Conservation (phyloP, 2,329 filamentous ascomycete genomes). For the Dactylellina parvicollis region DNA sequence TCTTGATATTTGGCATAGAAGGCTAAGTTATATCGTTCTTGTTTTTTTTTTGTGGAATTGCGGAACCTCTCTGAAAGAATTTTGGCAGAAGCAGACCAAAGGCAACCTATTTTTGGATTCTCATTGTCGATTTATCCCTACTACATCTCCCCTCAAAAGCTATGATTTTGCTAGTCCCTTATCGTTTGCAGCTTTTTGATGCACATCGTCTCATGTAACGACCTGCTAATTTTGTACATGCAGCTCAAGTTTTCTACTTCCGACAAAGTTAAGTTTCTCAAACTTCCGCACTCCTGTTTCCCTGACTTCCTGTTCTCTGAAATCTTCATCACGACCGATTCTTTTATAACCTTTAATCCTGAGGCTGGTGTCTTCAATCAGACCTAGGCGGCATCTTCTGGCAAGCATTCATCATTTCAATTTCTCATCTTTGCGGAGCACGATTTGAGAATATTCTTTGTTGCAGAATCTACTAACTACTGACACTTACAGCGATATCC, state of each 20-base stretch:
- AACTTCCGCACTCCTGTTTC: background rate
- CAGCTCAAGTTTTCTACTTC: constrained; percentile 2
- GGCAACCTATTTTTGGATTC: constrained; percentile 4
- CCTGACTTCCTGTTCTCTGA: constrained; percentile 1
- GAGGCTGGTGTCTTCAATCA: constrained; percentile 26
- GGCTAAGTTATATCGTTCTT: constrained; percentile 27
- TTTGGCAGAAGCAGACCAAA: constrained; percentile 37
- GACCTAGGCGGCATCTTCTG: constrained; percentile 35
- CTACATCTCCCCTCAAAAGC: constrained; percentile 34
- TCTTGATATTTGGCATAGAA: background rate
- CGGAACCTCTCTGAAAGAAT: constrained; percentile 16
- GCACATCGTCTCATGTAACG: constrained; percentile 25
- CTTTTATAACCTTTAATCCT: constrained; percentile 45
- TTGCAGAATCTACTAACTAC: constrained; percentile 37
- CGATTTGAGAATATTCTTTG: constrained; percentile 16
- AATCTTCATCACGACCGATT: constrained; percentile 11
- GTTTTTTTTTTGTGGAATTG: constrained; percentile 19
- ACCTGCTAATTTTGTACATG: constrained; percentile 23
- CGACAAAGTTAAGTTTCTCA: constrained; percentile 26
- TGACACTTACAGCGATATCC: constrained; percentile 44
- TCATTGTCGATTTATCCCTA: constrained; percentile 22
- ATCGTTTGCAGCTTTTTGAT: constrained; percentile 27
- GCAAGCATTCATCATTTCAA: constrained; percentile 33
- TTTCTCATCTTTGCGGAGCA: constrained; percentile 29
- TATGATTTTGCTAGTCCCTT: constrained; percentile 27